Percentiles rank a stretch among this genome's conserved stretches.
These are phyloP conservation scores for Sphagnum magellanicum DNA, from an alignment of 228 moss, liverwort and hornwort species.

Conservation along the genomic window DNA sequence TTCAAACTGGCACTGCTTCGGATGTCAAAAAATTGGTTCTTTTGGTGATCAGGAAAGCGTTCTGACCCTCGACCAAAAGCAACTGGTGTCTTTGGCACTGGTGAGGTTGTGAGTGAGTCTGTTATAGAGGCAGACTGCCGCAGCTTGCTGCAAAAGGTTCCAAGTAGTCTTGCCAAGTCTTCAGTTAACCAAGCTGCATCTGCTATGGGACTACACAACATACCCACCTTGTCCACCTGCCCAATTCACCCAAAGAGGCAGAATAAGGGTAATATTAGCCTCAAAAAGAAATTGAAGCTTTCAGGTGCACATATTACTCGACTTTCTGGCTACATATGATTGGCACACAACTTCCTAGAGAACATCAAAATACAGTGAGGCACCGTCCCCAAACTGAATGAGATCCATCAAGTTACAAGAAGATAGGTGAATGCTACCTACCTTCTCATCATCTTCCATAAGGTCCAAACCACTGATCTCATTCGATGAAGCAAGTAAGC, in stretches of 20 bases:
- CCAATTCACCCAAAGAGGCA: conserved; percentile 3
- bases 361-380: background rate
- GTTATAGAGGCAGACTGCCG: conserved; percentile 24
- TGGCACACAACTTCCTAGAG: background rate
- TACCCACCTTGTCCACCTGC: conserved; percentile 52
- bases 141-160: conserved; percentile 47
- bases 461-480: background rate
- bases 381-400: background rate
- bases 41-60: conserved; percentile 16
- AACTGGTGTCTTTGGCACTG: conserved; percentile 25
- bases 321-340: background rate
- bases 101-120: conserved; percentile 16
- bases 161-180: conserved; percentile 44
- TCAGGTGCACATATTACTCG: background rate
- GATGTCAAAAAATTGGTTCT: conserved; percentile 42
- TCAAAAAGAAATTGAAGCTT: background rate
- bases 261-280: conserved; percentile 1
- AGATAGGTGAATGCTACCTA: conserved; percentile 1
- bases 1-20: conserved; percentile 41
- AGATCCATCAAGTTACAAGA: background rate
- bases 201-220: conserved; percentile 44
- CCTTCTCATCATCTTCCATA: conserved; percentile 18
- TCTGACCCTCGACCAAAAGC: conserved; percentile 18
- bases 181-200: conserved; percentile 52
- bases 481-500: conserved; percentile 6